Evolutionary conservation across 352 stramenopile genomes (phyloP), one percentile per base, ranked within the genome.

Genomic region (Globisporangium acanthophoron): DNA sequence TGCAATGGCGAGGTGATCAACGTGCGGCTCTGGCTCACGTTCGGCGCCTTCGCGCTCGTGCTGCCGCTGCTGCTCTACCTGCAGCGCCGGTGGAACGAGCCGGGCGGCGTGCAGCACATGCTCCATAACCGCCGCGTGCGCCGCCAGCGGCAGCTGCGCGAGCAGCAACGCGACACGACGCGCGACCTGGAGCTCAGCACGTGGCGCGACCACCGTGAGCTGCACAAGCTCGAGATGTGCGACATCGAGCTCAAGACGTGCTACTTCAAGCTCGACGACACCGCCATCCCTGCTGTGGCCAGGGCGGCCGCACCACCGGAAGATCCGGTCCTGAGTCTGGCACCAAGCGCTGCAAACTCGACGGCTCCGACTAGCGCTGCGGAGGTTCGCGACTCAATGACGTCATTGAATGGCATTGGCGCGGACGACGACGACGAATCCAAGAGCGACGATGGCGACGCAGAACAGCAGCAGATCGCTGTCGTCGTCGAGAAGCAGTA

Each of bases 51-150:
- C 13, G 65, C 57, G 20, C 41, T 71, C 21, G 46, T 50, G 46
- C 56, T 82, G 53, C 71, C 74, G 52, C 29, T 68, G 24, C 53
- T 78, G 54, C 69, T 82, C n/a, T 78, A 65, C 54, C 56, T 67
- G 49, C 73, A 82, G 57, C 65, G 69, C 52, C 69, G 64, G 39
- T 74, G 63, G 43, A 59, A 61, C 48, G 73, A 82, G 60, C 57
- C 43, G 35, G 58, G 61, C 20, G 61, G 55, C 33, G 37, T 63
- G 13, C 66, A 68, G 27, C 48, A 50, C 15, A 56, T 52, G 52
- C 45, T 70, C 13, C 54, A 71, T 27, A 56, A 56, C 45, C 44
- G 52, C n/a, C 35, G 31, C 6, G 24, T 15, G 1, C 45, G 31
- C 16, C 49, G 31, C 20, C 21, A 59, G n/a, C 50, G 29, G 11